Percentiles rank a stretch among this genome's conserved stretches.
phyloP scores from a whole-genome alignment of 495 filamentous ascomycete species.

The Trichocladium uniseriatum region DNA sequence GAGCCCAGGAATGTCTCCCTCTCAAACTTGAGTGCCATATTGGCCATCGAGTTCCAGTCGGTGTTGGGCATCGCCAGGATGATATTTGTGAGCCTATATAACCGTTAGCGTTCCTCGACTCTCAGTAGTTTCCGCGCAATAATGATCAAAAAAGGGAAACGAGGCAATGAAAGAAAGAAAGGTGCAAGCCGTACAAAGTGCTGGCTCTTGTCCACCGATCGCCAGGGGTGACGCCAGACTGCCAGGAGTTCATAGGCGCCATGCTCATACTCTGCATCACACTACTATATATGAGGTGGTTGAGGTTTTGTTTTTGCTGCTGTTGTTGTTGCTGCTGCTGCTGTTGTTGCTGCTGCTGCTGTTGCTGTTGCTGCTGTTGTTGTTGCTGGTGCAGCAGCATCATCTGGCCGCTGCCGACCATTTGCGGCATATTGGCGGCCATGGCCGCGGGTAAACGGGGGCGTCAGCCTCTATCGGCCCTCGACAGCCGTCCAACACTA shows the following conservation, averaged over 20 bases:
- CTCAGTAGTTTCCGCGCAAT: too few relatives aligned
- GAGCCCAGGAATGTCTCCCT: slow-evolving; percentile 33
- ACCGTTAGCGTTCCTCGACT: slow-evolving; percentile 1
- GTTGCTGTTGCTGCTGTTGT: slow-evolving; percentile 20
- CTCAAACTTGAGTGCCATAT: slow-evolving; percentile 31
- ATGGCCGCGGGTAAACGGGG: slow-evolving; percentile 31
- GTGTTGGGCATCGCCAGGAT: slow-evolving; percentile 29
- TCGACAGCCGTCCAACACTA: neutral
- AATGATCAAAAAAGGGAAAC: slow-evolving; percentile 1
- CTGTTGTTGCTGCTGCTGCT: slow-evolving; percentile 19
- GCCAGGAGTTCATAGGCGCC: slow-evolving; percentile 26
- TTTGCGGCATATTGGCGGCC: slow-evolving; percentile 41
- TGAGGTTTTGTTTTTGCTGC: slow-evolving; percentile 12
- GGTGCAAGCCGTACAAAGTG: slow-evolving; percentile 31
- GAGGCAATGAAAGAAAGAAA: neutral
- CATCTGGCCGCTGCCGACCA: slow-evolving; percentile 30
- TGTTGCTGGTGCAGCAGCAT: slow-evolving; percentile 28
- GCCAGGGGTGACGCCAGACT: slow-evolving; percentile 18
- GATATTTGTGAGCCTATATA: slow-evolving; percentile 32
- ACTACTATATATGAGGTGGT: slow-evolving; percentile 2
- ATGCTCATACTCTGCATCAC: slow-evolving; percentile 12
- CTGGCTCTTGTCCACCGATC: slow-evolving; percentile 28
- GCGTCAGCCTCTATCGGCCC: slow-evolving; percentile 8
- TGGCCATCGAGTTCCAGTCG: slow-evolving; percentile 26
- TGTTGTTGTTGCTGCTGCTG: slow-evolving; percentile 19